Conservation (phyloP, 2,329 filamentous ascomycete genomes). For the Ambrosiella beaveri region DNA sequence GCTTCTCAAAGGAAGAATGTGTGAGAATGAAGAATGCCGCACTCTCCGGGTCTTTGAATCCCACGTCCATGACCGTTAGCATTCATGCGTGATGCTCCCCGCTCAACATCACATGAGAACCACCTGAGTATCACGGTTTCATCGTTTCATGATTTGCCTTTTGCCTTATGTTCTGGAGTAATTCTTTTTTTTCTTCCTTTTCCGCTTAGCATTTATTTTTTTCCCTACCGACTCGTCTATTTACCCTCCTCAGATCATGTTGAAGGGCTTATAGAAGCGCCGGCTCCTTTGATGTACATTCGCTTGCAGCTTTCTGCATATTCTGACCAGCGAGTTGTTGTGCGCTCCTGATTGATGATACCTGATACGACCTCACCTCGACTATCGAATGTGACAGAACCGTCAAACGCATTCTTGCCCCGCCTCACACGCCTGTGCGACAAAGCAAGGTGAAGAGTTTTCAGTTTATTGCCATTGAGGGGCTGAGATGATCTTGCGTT, state of each 20-base stretch:
- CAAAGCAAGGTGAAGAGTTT: background rate
- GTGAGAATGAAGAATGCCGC: conserved; percentile 16
- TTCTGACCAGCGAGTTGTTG: background rate
- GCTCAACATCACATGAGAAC: background rate
- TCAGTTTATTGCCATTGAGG: background rate
- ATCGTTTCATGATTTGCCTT: background rate
- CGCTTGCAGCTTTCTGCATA: background rate
- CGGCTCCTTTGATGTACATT: conserved; percentile 1
- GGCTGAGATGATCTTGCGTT: background rate
- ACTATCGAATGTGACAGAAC: background rate
- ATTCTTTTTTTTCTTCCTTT: background rate
- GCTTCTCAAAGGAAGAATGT: conserved; percentile 42
- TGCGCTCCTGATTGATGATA: background rate
- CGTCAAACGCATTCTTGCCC: background rate
- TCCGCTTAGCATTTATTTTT: background rate
- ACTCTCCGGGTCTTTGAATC: conserved; percentile 5
- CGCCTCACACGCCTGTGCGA: background rate
- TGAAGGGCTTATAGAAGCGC: conserved; percentile 7
- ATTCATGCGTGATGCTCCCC: conserved; percentile 6
- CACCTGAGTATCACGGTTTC: background rate
- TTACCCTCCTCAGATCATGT: background rate
- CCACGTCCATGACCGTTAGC: conserved; percentile 9
- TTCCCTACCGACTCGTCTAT: background rate
- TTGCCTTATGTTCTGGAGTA: background rate
- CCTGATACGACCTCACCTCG: background rate